Evolutionary conservation across 2,329 filamentous ascomycete genomes (phyloP), one percentile per base, ranked within the genome.

Genomic region (Penicillium vulpinum): DNA sequence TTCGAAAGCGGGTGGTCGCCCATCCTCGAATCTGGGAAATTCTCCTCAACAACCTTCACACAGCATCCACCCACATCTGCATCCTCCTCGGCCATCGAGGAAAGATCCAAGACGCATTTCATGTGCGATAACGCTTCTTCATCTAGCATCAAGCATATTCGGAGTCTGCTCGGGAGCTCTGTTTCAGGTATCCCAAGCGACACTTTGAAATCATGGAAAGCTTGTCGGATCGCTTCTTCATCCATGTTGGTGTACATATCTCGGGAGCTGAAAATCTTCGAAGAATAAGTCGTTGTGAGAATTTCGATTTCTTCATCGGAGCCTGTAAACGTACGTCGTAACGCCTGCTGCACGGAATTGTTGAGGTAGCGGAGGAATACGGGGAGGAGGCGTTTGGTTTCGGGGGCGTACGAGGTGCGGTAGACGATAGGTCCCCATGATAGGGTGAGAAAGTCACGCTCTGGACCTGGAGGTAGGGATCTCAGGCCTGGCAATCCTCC

Each of bases 351-450:
- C 13, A 90, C 70, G 80, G 90, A 52, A 81, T 90, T 13, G 74
- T 90, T 21, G 79, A 83, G 56, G 80, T 82, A 35, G 75, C 81
- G 31, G 66, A 75, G 6, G 74, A 69, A 58, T 63, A 82, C 3
- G 86, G 81, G 73, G 81, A 86, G 9, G 84, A 91, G 71, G 9
- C 59, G 61, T 46, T 68, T 54, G 4, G 64, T 64, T 22, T 66
- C 65, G 4, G 69, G 56, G 0, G 61, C 60, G 47, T 71, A 71
- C n/a, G 59, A 64, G 2, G 68, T 70, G 39, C 65, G 62, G 45
- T 67, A 72, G 28, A 71, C 48, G 16, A 71, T 47, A 8, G 68
- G 69, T 4, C 69, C 69, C 69, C 69, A 72, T 48, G 67, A 67
- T 2, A 70, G 51, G 9, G 62, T 61, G 16, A 71, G 52, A 45